phyloP scores from a whole-genome alignment of 495 filamentous ascomycete species.

The Sordaria brevicollis region DNA sequence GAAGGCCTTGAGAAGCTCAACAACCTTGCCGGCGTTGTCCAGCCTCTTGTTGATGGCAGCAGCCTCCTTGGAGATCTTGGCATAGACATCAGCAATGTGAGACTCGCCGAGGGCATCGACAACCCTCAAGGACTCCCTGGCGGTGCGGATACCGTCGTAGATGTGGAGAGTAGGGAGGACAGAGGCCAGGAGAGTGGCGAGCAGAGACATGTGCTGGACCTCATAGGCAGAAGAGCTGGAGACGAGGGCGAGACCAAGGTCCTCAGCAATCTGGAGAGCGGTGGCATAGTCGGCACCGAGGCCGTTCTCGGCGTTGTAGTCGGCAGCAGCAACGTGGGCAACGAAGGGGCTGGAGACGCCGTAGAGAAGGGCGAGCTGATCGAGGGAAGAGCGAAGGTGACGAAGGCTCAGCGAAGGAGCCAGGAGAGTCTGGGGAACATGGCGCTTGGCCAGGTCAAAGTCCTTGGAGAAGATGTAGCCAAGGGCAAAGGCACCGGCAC shows the following conservation, averaged over 20 bases:
- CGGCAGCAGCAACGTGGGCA: constrained; percentile 86
- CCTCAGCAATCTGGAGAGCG: constrained; percentile 74
- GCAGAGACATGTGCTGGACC: constrained; percentile 87
- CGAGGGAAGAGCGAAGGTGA: constrained; percentile 70
- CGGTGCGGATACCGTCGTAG: constrained; percentile 82
- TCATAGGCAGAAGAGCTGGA: constrained; percentile 81
- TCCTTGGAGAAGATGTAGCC: constrained; percentile 97
- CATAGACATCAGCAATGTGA: constrained; percentile 60
- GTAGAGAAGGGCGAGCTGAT: constrained; percentile 84
- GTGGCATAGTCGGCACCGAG: constrained; percentile 83
- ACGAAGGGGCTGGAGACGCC: constrained; percentile 84
- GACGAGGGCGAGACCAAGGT: constrained; percentile 78
- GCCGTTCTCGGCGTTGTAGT: constrained; percentile 60
- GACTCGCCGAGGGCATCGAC: constrained; percentile 71
- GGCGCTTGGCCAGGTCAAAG: constrained; percentile 81
- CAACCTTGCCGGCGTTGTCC: constrained; percentile 61
- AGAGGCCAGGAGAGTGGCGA: constrained; percentile 72
- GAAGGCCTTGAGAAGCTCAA: constrained; percentile 65
- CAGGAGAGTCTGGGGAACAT: constrained; percentile 81
- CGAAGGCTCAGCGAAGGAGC: constrained; percentile 73
- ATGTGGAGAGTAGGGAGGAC: constrained; percentile 80
- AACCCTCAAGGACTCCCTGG: constrained; percentile 75
- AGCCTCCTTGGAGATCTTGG: constrained; percentile 49
- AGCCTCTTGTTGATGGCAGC: constrained; percentile 58
- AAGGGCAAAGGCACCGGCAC: constrained; percentile 83